Base-by-base conservation (phyloP, 2,329 filamentous ascomycete genomes). In the Epichloe amarillans region DNA sequence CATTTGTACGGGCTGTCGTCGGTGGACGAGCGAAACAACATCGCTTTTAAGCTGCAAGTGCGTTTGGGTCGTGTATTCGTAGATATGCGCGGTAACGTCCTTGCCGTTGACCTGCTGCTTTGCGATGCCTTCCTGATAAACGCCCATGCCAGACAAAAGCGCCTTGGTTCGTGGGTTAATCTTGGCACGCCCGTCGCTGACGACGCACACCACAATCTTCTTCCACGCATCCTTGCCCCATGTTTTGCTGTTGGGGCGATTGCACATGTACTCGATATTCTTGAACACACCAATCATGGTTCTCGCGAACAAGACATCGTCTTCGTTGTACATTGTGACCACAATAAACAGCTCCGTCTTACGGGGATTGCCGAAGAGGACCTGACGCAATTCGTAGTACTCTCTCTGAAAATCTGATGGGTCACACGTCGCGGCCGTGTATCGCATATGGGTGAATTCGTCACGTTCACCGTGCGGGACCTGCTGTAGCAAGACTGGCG, bases 171-270 rank as follows among this genome's bases (percentile, higher is more conserved):
- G 76, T 2, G 87, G 81, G 66, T 97, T 96, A 72, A 98, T 98
- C 74, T 96, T 96, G 54, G 84, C 86, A 79, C 93, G 89, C 53
- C 93, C 93, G 62, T 98, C 93, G 60, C 89, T 96, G 57, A 98
- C 93, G 43, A 98, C 82, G 66, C 91, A 97, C 11, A 98, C 93
- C 10, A 98, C 93, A 60, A 98, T 97, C 75, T 98, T 98, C 74
- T 98, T 97, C 93, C 93, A 98, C 4, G 91, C 90, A 61, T 95
- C 88, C 66, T 94, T 93, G 57, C 93, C 93, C 93, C 93, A 98
- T 0, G 91, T 97, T 71, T 95, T 95, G 70, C 89, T 95, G 65
- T 86, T 88, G 44, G 84, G 88, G 47, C 91, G 81, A 54, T 86
- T 88, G 69, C 93, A 96, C 87, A 98, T 96, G 73, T 91, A 90